A percentile compares a stretch with the other conserved stretches of the same genome.
Conservation (phyloP, 345 rosid genomes). For the Corchorus capsularis region DNA sequence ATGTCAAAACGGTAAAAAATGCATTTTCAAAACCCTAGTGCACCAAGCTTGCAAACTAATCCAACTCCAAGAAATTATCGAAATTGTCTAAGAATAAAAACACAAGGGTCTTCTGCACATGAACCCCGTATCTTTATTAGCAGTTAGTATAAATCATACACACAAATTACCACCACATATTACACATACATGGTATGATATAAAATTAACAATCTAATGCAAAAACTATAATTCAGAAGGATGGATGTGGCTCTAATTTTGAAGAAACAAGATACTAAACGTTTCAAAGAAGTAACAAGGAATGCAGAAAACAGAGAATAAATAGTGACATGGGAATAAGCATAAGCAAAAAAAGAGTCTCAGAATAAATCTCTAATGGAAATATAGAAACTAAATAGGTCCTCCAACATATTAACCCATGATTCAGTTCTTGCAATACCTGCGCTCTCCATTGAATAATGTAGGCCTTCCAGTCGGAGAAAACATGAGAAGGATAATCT, state of each 20-base stretch:
- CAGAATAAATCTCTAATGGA: not conserved
- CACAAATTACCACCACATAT: not conserved
- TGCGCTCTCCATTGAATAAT: constrained; percentile 69
- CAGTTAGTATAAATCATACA: not conserved
- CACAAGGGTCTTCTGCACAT: not conserved
- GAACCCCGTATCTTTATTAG: not conserved
- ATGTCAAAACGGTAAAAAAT: not conserved
- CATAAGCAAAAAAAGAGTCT: not conserved
- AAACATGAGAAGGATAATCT: constrained; percentile 84
- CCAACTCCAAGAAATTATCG: not conserved
- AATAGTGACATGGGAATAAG: not conserved
- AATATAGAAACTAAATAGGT: not conserved
- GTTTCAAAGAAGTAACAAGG: not conserved
- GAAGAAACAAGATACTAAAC: not conserved
- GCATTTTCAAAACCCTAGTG: not conserved
- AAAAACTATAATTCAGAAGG: not conserved
- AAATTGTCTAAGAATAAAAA: not conserved
- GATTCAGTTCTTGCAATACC: constrained; percentile 37
- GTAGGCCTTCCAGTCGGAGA: constrained; percentile 82
- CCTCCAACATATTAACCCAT: not conserved
- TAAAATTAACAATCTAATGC: not conserved
- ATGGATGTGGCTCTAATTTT: not conserved
- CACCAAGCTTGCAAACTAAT: not conserved
- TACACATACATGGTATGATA: not conserved
- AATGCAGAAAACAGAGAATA: not conserved